Evolutionary conservation across 495 filamentous ascomycete species (phyloP).

Genomic region (Penicillium chermesinum): DNA sequence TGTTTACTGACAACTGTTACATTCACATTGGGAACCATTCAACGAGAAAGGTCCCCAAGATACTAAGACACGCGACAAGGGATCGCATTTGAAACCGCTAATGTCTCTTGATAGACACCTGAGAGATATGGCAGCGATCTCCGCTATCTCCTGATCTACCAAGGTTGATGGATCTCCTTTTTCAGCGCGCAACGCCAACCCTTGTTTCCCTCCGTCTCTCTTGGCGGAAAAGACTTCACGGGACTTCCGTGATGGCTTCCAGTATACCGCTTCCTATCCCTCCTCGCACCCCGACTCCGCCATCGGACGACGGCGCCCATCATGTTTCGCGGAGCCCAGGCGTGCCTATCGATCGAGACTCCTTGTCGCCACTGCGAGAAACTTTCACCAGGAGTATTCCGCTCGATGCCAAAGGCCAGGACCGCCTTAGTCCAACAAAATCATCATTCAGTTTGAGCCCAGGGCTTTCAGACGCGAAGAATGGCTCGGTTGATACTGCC

Average conservation of each 20-base stretch:
- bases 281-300: slow-evolving; percentile 65
- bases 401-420: slow-evolving; percentile 25
- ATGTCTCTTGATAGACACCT: slow-evolving; percentile 2
- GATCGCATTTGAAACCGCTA: not conserved
- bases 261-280: slow-evolving; percentile 58
- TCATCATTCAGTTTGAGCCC: slow-evolving; percentile 41
- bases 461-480: slow-evolving; percentile 26
- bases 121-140: not conserved
- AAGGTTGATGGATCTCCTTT: slow-evolving; percentile 7
- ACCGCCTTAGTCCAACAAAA: slow-evolving; percentile 36
- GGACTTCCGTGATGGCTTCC: slow-evolving; percentile 46
- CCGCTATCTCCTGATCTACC: slow-evolving; percentile 12
- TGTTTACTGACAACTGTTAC: no score
- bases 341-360: slow-evolving; percentile 51
- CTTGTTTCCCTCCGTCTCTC: not conserved
- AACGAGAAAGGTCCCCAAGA: no score
- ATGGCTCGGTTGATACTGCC: slow-evolving; percentile 38
- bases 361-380: slow-evolving; percentile 59
- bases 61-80: not conserved
- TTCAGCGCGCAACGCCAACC: slow-evolving; percentile 1
- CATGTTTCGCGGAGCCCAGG: slow-evolving; percentile 28
- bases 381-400: slow-evolving; percentile 35
- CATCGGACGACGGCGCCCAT: slow-evolving; percentile 48
- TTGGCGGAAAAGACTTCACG: slow-evolving; percentile 2
- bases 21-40: no score